Evolutionary conservation across 2,329 filamentous ascomycete genomes (phyloP).

Genomic region (Fonsecaea nubica): DNA sequence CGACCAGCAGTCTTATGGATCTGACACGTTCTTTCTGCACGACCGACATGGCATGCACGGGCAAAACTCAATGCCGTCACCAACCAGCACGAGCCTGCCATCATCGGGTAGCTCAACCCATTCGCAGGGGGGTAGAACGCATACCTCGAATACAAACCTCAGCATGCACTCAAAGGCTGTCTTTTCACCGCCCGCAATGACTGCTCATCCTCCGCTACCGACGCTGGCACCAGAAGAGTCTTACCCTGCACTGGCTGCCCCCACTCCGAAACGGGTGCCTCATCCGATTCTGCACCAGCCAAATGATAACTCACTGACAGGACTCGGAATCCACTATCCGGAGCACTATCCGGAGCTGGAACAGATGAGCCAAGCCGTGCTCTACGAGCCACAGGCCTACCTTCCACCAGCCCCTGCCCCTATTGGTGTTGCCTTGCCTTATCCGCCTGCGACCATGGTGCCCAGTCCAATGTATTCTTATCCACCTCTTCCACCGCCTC

Average conservation of each 20-base stretch:
- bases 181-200: slow-evolving; percentile 50
- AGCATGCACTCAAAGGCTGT: slow-evolving; percentile 44
- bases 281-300: slow-evolving; percentile 36
- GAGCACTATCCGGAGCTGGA: slow-evolving; percentile 31
- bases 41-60: slow-evolving; percentile 12
- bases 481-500: slow-evolving; percentile 47
- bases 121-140: slow-evolving; percentile 22
- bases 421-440: slow-evolving; percentile 32
- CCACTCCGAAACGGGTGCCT: slow-evolving; percentile 33
- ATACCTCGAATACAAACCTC: slow-evolving; percentile 30
- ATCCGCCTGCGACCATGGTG: slow-evolving; percentile 24
- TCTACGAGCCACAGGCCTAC: slow-evolving; percentile 31
- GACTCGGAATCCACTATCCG: slow-evolving; percentile 29
- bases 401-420: background rate
- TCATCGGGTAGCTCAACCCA: slow-evolving; percentile 42
- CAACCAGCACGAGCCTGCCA: slow-evolving; percentile 42
- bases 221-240: slow-evolving; percentile 40
- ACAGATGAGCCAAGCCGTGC: slow-evolving; percentile 50
- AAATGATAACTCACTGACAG: slow-evolving; percentile 8
- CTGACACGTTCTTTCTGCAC: slow-evolving; percentile 38
- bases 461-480: slow-evolving; percentile 46
- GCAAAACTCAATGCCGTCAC: slow-evolving; percentile 46
- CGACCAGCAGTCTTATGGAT: slow-evolving; percentile 44
- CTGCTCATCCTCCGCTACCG: slow-evolving; percentile 44
- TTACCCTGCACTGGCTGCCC: slow-evolving; percentile 34